A percentile compares a stretch with the other conserved stretches of the same genome.
phyloP scores from a whole-genome alignment of 2,329 filamentous ascomycete genomes.

The Xylariaceae sp. region DNA sequence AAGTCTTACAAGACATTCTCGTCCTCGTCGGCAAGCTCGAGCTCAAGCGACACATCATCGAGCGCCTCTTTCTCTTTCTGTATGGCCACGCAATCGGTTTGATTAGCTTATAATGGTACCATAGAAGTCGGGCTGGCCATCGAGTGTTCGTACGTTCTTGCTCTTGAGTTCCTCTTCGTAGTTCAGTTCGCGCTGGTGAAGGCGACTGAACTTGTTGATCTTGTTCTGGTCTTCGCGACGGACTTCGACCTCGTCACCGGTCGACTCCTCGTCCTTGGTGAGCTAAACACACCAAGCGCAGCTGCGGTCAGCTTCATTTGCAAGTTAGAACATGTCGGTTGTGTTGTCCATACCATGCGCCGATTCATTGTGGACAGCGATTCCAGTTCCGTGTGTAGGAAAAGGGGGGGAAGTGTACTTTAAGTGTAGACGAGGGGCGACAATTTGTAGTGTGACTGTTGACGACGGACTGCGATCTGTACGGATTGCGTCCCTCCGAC shows the following conservation, averaged over 20 bases:
- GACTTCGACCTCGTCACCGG: constrained; percentile 77
- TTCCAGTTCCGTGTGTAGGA: not conserved
- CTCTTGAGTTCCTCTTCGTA: constrained; percentile 74
- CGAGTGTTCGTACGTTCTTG: constrained; percentile 57
- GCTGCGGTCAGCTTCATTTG: constrained; percentile 10
- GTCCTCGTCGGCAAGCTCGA: constrained; percentile 94
- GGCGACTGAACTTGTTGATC: constrained; percentile 94
- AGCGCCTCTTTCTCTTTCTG: constrained; percentile 99
- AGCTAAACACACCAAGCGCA: constrained; percentile 52
- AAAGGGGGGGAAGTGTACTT: not conserved
- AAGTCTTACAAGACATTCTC: constrained; percentile 76
- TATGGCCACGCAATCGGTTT: constrained; percentile 21
- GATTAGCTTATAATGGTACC: constrained; percentile 22
- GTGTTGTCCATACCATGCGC: constrained; percentile 29
- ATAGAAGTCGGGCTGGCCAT: not conserved
- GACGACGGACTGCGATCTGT: not conserved
- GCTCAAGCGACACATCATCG: constrained; percentile 82
- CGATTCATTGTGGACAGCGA: constrained; percentile 30
- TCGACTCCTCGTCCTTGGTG: constrained; percentile 85
- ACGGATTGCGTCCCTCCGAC: no score
- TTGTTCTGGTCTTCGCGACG: constrained; percentile 96
- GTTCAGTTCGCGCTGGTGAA: constrained; percentile 78
- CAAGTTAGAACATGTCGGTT: not conserved
- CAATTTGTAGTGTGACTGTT: not conserved
- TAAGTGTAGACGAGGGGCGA: constrained; percentile 9